phyloP scores from a whole-genome alignment of 768 basidiomycete species.

The Crepidotus variabilis region DNA sequence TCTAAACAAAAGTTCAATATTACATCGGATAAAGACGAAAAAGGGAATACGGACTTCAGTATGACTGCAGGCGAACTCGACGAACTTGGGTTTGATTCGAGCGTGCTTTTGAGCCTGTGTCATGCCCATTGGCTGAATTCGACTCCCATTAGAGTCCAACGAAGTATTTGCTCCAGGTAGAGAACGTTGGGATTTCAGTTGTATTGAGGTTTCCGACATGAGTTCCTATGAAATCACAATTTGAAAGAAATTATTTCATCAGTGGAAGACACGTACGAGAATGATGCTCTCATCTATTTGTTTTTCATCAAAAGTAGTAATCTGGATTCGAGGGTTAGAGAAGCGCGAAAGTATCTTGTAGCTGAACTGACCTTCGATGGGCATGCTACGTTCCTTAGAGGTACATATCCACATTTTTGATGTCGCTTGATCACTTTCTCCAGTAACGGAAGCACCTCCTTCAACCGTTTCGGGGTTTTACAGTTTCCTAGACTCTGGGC shows the following conservation, averaged over 20 bases:
- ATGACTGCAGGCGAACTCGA: constrained; percentile 68
- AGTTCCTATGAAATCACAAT: constrained; percentile 48
- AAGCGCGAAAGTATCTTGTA: background rate
- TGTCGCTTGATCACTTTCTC: constrained; percentile 68
- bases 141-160: constrained; percentile 48
- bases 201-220: constrained; percentile 65
- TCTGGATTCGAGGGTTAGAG: constrained; percentile 23
- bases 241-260: background rate
- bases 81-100: constrained; percentile 68
- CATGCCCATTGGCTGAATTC: constrained; percentile 39
- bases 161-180: constrained; percentile 36
- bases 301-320: constrained; percentile 32
- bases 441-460: constrained; percentile 45
- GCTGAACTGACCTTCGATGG: constrained; percentile 62
- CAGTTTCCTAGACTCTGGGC: constrained; percentile 31
- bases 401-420: constrained; percentile 63
- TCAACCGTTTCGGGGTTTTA: constrained; percentile 76
- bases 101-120: constrained; percentile 44
- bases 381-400: constrained; percentile 62
- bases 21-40: background rate
- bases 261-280: constrained; percentile 37
- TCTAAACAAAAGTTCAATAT: constrained; percentile 34
- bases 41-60: constrained; percentile 47
- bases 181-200: constrained; percentile 50
- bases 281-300: constrained; percentile 61